Evolutionary conservation across 2,329 filamentous ascomycete genomes (phyloP), one percentile per base, ranked within the genome.

Genomic region (Botrytis paeoniae): DNA sequence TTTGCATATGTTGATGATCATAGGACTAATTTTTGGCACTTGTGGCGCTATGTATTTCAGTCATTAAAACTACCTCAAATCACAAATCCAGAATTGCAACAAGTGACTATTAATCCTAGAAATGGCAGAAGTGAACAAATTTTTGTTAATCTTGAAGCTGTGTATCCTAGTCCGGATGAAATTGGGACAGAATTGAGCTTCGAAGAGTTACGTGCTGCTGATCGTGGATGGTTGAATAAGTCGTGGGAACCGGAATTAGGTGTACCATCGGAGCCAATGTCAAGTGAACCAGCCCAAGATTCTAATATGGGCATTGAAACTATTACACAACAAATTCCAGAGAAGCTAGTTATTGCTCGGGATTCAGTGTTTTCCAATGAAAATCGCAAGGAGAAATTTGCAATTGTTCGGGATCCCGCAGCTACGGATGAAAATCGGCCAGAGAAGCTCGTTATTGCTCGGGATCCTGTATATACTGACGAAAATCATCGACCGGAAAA

Each of bases 1-100:
- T 78, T 81, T 81, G 85, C 87, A 87, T 82, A 86, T 94, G 89
- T 96, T 96, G 93, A 96, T 94, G 87, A 90, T 88, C 86, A 89
- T 89, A 98, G 95, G 94, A 97, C 95, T 98, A 97, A 98, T 95
- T 86, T 81, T 82, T 89, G 84, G 81, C 81, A 80, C 84, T 83
- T 83, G 81, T 86, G 83, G 82, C 81, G 80, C 84, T 84, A 82
- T 87, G 83, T 88, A 89, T 87, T 83, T 85, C 85, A 91, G 89
- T 88, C 85, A 83, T 29, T 60, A 72, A 51, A 62, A 83, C 80
- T 85, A 82, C 84, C 86, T 80, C 83, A 86, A 80, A 79, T 79
- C 74, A 74, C 77, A 76, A 88, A 85, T 89, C 84, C 84, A 88
- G 83, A 80, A 88, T 84, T 90, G 80, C 89, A 93, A 82, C 93